phyloP scores from a whole-genome alignment of 352 stramenopile species.

The Pythium aquatile region DNA sequence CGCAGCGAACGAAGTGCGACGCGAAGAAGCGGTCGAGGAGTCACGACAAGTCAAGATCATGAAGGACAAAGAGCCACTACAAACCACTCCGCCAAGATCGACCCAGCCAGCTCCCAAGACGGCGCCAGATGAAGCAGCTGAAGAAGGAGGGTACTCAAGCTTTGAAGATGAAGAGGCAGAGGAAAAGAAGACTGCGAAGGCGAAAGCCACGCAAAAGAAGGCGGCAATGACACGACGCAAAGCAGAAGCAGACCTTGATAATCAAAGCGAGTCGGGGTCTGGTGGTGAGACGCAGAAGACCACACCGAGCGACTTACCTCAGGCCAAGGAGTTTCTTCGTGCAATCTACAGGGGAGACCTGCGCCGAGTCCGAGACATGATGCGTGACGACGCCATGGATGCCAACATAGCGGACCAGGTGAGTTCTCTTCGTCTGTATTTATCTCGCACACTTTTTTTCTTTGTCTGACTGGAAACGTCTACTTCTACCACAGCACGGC shows the following conservation, averaged over 20 bases:
- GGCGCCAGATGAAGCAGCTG: not conserved
- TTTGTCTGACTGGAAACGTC: not conserved
- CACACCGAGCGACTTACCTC: slow-evolving; percentile 43
- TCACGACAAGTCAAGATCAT: not conserved
- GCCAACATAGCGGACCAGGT: slow-evolving; percentile 63
- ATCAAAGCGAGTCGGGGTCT: slow-evolving; percentile 24
- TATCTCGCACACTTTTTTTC: not conserved
- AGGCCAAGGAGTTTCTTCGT: slow-evolving; percentile 61
- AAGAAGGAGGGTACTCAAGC: slow-evolving; percentile 57
- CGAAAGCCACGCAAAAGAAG: slow-evolving; percentile 6
- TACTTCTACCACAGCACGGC: slow-evolving; percentile 42
- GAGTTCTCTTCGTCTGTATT: slow-evolving; percentile 8
- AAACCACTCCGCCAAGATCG: slow-evolving; percentile 1
- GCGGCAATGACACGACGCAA: slow-evolving; percentile 12
- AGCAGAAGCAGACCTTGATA: slow-evolving; percentile 16
- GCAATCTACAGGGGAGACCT: slow-evolving; percentile 63
- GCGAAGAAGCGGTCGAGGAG: slow-evolving; percentile 9
- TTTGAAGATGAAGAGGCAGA: slow-evolving; percentile 50
- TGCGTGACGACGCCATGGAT: slow-evolving; percentile 45
- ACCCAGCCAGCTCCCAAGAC: not conserved
- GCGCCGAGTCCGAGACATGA: slow-evolving; percentile 49
- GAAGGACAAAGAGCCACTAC: not conserved
- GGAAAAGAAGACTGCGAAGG: slow-evolving; percentile 13
- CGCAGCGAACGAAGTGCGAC: slow-evolving; percentile 23
- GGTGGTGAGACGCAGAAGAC: slow-evolving; percentile 33